Base-by-base conservation (phyloP, 257 asterid species). In the Solanum lycopersicoides region DNA sequence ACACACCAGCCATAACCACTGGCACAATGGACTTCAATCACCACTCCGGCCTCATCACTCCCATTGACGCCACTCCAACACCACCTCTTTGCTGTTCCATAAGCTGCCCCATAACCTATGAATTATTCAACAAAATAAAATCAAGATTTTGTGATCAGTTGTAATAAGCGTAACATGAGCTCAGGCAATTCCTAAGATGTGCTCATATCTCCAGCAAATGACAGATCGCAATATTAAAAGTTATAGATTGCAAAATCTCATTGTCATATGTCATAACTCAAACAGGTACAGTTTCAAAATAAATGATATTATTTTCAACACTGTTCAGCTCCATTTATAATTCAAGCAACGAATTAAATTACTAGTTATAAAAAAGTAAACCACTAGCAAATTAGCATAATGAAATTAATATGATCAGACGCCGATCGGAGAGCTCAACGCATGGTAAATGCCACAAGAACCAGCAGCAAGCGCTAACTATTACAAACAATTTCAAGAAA, bases 1-100 rank as follows among this genome's bases (percentile, higher is more conserved):
- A 92, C 87, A 95, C 98, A 91, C 98, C 98, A 91, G 98, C 98
- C 98, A 95, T 95, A 86, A 95, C 98, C 53, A 95, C 98, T 5
- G 98, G 98, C 86, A 95, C 98, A 60, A 95, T 95, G 9, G 98
- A 95, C 59, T 95, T 95, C 98, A n/a, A 95, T 95, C 91, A 93
- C 98, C 74, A 93, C 93, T 95, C 98, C 65, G 96, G 98, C 83
- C 98, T 89, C 98, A 95, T 95, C 89, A 94, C 98, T 86, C 98
- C 98, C 98, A 95, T 95, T 72, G 98, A 95, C 11, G 97, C 98
- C 90, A 95, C 98, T 53, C 98, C 97, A 4, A 95, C 98, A 14
- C 98, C 98, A 88, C 98, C n/a, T 95, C 94, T 95, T 95, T 5
- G 98, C 98, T 30, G 98, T 94, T 69, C 98, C 98, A 34, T 93